Percentiles rank a stretch among this genome's conserved stretches.
Evolutionary conservation across 768 basidiomycete genomes (phyloP).

Genomic region (Russula brevipes): DNA sequence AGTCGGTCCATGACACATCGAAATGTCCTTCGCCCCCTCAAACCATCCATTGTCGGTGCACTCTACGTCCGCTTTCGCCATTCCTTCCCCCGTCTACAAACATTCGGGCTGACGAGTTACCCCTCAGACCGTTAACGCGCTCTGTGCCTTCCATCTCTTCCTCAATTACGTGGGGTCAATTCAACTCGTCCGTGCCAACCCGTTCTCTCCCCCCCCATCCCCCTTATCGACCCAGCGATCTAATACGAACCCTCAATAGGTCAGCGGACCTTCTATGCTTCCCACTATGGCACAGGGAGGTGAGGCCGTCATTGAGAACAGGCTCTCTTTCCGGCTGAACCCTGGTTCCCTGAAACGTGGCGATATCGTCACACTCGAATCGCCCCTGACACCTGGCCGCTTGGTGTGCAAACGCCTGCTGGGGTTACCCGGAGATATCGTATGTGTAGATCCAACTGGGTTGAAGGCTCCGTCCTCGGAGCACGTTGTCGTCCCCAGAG

Average conservation of each 20-base stretch:
- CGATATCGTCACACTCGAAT: conserved; percentile 67
- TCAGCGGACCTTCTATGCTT: conserved; percentile 73
- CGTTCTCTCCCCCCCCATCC: not conserved
- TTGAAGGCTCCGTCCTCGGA: conserved; percentile 55
- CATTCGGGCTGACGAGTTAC: conserved; percentile 34
- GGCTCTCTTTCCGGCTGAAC: conserved; percentile 48
- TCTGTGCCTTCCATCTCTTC: conserved; percentile 58
- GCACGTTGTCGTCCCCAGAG: conserved; percentile 74
- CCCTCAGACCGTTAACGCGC: conserved; percentile 40
- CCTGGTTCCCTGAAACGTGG: conserved; percentile 57
- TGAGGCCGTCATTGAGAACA: conserved; percentile 61
- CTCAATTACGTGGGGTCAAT: conserved; percentile 54
- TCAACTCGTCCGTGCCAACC: conserved; percentile 40
- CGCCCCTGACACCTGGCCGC: conserved; percentile 60
- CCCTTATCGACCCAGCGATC: not conserved
- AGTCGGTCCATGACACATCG: conserved; percentile 5
- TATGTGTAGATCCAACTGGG: conserved; percentile 86
- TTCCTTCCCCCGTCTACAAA: conserved; percentile 6
- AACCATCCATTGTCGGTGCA: conserved; percentile 12
- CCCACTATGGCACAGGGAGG: conserved; percentile 60
- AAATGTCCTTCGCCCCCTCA: conserved; percentile 12
- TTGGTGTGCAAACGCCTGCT: conserved; percentile 85
- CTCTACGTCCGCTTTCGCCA: conserved; percentile 16
- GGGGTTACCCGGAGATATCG: conserved; percentile 81
- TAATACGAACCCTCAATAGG: conserved; percentile 37